Percentiles rank a stretch among this genome's conserved stretches.
Conservation (phyloP, 805 yeast species). For the Lipomyces spencermartinsiae region DNA sequence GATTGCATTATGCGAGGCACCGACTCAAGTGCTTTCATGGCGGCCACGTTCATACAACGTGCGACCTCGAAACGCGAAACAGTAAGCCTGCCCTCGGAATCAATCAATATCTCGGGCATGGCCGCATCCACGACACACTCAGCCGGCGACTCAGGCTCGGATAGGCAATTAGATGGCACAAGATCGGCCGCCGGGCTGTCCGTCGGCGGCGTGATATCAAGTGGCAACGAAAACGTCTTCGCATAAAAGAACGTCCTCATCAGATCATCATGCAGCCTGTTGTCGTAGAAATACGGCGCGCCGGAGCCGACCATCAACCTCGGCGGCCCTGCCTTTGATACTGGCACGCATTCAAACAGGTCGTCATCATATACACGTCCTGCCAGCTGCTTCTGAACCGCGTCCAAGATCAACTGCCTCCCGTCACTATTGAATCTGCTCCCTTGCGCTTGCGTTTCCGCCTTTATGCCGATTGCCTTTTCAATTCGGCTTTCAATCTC, state of each 20-base stretch:
- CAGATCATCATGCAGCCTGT: constrained; percentile 18
- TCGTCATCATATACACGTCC: constrained; percentile 8
- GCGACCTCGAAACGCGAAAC: constrained; percentile 23
- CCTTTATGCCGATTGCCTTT: not conserved
- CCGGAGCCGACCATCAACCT: constrained; percentile 14
- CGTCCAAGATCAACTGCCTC: not conserved
- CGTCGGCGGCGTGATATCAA: not conserved
- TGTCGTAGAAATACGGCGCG: constrained; percentile 15
- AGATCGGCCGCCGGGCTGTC: not conserved
- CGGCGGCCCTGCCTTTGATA: constrained; percentile 17
- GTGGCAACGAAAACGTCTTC: too few relatives aligned
- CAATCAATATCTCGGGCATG: not conserved
- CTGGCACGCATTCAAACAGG: constrained; percentile 13
- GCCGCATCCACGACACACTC: too few relatives aligned
- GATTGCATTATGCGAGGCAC: not conserved
- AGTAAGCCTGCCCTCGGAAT: constrained; percentile 8
- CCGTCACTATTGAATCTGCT: not conserved
- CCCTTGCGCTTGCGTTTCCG: not conserved
- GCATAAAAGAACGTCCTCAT: constrained; percentile 13
- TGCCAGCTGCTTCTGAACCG: too few relatives aligned
- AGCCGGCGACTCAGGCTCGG: not conserved
- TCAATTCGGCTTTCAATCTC: not conserved
- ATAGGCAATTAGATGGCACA: not conserved
- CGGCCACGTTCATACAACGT: constrained; percentile 16
- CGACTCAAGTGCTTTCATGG: constrained; percentile 1